Evolutionary conservation across 805 yeast genomes (phyloP).

Genomic region (Metschnikowia proteae): DNA sequence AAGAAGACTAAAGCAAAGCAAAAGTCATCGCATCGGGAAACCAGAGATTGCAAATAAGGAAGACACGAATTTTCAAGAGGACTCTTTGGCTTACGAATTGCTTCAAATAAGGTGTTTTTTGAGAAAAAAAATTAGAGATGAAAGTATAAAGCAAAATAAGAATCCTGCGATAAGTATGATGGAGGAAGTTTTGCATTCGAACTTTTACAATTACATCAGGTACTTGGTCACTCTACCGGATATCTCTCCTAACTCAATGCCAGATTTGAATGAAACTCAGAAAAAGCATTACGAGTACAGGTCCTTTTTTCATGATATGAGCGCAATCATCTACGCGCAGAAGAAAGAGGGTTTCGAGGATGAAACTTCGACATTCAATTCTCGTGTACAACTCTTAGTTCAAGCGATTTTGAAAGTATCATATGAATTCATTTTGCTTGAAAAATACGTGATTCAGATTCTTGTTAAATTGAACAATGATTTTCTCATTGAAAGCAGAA

Average conservation of each 20-base stretch:
- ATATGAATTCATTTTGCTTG: conserved; percentile 37
- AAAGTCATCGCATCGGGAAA: background rate
- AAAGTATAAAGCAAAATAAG: conserved; percentile 2
- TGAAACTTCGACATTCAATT: conserved; percentile 15
- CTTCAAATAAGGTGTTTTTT: conserved; percentile 26
- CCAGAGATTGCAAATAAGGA: background rate
- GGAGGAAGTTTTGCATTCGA: conserved; percentile 39
- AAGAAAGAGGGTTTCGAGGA: conserved; percentile 29
- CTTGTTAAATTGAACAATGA: conserved; percentile 32
- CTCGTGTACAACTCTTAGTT: conserved; percentile 21
- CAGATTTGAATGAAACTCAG: conserved; percentile 21
- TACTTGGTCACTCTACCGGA: conserved; percentile 31
- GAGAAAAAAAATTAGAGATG: conserved; percentile 21
- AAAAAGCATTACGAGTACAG: conserved; percentile 29
- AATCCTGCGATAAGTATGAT: conserved; percentile 13
- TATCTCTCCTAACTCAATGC: conserved; percentile 9
- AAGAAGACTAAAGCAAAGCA: conserved; percentile 6
- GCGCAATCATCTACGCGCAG: conserved; percentile 23
- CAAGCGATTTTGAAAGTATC: conserved; percentile 33
- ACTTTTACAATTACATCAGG: conserved; percentile 36
- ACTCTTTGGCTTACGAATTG: conserved; percentile 29
- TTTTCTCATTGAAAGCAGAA: conserved; percentile 27
- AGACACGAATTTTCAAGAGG: conserved; percentile 19
- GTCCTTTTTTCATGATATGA: conserved; percentile 23
- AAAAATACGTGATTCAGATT: conserved; percentile 37